Conservation (phyloP, 331 rosid genomes). For the Dryas integrifolia region DNA sequence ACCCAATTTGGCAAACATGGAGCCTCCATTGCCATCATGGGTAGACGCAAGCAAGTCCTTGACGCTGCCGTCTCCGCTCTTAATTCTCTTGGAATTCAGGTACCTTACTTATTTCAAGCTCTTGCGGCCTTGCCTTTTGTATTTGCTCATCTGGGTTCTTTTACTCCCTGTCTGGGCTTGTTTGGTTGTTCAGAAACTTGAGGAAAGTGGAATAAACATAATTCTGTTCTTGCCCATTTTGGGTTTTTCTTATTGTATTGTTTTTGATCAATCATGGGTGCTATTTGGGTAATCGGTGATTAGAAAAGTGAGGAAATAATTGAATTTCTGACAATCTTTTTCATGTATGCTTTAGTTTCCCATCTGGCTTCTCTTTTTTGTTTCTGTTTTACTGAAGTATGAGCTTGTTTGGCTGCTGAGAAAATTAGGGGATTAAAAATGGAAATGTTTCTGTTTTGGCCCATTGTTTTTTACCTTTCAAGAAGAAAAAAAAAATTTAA, state of each 20-base stretch:
- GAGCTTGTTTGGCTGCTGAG: slow-evolving; percentile 17
- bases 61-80: slow-evolving; percentile 73
- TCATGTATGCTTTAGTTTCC: background rate
- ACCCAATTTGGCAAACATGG: slow-evolving; percentile 83
- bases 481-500: background rate
- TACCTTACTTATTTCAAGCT: slow-evolving; percentile 4
- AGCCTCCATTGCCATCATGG: slow-evolving; percentile 84
- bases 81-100: slow-evolving; percentile 57
- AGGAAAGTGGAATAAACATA: background rate
- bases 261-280: background rate
- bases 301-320: background rate
- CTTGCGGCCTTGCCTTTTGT: background rate
- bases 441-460: background rate
- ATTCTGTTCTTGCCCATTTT: background rate
- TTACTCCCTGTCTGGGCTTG: background rate
- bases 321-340: background rate
- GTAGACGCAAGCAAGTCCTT: slow-evolving; percentile 71
- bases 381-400: background rate
- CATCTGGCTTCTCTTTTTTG: background rate
- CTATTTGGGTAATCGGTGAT: background rate
- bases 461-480: background rate
- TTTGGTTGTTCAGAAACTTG: background rate
- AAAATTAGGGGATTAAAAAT: background rate
- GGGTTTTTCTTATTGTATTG: slow-evolving; percentile 6
- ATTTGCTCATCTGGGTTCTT: background rate